Conservation (phyloP, 805 yeast genomes). For the Barnettozyma wickerhamii region DNA sequence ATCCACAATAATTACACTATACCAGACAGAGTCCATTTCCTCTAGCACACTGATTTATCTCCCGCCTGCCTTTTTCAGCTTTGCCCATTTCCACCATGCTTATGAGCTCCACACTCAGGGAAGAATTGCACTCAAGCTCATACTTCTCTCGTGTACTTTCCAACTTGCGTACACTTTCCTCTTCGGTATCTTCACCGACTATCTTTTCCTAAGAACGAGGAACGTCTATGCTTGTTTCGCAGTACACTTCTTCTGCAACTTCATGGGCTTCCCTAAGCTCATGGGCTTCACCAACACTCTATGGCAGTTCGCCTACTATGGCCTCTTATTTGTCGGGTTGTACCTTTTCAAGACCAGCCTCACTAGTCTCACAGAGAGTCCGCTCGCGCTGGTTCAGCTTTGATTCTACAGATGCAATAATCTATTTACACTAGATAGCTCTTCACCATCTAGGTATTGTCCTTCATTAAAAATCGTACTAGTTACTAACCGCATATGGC, state of each 20-base stretch:
- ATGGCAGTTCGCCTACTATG: conserved; percentile 34
- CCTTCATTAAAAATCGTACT: conserved; percentile 4
- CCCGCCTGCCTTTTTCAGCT: conserved; percentile 66
- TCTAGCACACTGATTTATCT: conserved; percentile 26
- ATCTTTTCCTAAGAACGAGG: conserved; percentile 46
- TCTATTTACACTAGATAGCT: too few relatives aligned
- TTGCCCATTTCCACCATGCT: conserved; percentile 79
- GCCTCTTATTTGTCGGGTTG: conserved; percentile 40
- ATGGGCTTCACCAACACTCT: conserved; percentile 17
- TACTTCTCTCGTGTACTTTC: conserved; percentile 36
- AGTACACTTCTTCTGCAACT: conserved; percentile 66
- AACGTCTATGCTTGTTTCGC: conserved; percentile 53
- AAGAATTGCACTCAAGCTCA: conserved; percentile 23
- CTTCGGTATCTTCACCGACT: conserved; percentile 67
- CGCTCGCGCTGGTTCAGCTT: conserved; percentile 8
- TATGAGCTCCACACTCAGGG: conserved; percentile 37
- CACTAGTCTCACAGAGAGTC: conserved; percentile 24
- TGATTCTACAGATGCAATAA: too few relatives aligned
- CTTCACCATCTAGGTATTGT: not conserved
- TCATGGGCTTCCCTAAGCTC: conserved; percentile 58
- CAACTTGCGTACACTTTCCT: conserved; percentile 64
- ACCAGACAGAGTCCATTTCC: conserved; percentile 21
- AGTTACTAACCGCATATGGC: too few relatives aligned
- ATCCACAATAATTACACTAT: conserved; percentile 30
- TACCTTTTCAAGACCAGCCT: conserved; percentile 32